Evolutionary conservation across 345 rosid species (phyloP), one percentile per base, ranked within the genome.

Genomic region (Zanthoxylum bungeanum): DNA sequence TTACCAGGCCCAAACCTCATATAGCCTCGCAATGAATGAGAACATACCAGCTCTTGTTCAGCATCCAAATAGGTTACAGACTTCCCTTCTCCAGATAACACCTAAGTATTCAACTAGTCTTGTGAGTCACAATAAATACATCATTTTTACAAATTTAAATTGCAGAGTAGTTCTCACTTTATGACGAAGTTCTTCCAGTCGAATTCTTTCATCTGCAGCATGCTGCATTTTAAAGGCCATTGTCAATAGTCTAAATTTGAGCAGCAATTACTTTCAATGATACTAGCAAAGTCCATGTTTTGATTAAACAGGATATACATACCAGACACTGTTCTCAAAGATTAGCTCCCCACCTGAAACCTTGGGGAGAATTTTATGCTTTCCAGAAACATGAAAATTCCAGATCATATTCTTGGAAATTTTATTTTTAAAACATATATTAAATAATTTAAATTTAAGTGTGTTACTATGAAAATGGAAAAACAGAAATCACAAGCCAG

Each of bases 121-220:
- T 37, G 25, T 68, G 52, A n/a, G n/a, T 66, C 36, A 46, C 17
- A 31, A 56, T 49, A 34, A 10, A 68, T 21, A 25, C 51, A 64
- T 53, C 44, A 58, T 21, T 37, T 77, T 56, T 55, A 69, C n/a
- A 72, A 63, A 55, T 53, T 68, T 58, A 59, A 76, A 31, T 39
- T 46, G 42, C 11, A 53, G n/a, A 62, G 25, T 21, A 49, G 55
- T 33, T 55, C 52, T 76, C 79, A 92, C 97, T 92, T 85, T 92
- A 60, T 63, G 76, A 65, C 91, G 97, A 74, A 94, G 92, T 71
- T 92, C 97, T 79, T 95, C 99, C 64, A 95, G 83, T 46, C 88
- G 92, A 73, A 95, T 95, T 79, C 98, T 92, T 90, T 95, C 98
- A 85, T 95, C 98, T 42, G 99, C 99, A 77, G 98, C 98, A 84